phyloP scores from a whole-genome alignment of 1,284 basidiomycete genomes.

The Erythrobasidium hasegawianum region DNA sequence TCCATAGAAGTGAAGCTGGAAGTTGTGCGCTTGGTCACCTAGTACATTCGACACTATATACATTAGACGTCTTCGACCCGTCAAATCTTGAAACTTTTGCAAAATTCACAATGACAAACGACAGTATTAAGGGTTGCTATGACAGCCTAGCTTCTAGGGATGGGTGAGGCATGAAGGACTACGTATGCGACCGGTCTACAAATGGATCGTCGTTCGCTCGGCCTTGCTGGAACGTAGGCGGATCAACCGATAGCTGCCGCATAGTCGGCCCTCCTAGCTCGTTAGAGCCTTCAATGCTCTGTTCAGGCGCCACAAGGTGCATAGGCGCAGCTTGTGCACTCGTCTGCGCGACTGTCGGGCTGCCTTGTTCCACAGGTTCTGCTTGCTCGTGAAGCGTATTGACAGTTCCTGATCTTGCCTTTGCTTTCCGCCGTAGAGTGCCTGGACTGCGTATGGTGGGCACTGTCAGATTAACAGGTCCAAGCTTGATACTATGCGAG shows the following conservation, averaged over 20 bases:
- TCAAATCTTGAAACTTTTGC: too few species aligned
- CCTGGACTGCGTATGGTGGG: slow-evolving; percentile 24
- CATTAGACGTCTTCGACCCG: too few species aligned
- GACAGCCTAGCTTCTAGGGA: too few species aligned
- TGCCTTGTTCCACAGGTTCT: slow-evolving; percentile 2
- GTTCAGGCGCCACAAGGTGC: neutral
- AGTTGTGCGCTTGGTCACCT: too few species aligned
- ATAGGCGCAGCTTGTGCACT: neutral
- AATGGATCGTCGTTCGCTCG: too few species aligned
- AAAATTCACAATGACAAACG: too few species aligned
- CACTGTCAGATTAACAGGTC: slow-evolving; percentile 25
- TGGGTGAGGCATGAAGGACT: too few species aligned
- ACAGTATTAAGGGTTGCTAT: too few species aligned
- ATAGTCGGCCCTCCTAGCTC: slow-evolving; percentile 3
- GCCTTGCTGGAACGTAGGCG: slow-evolving; percentile 5
- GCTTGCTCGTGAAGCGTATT: slow-evolving; percentile 20
- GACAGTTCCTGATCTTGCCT: slow-evolving; percentile 16
- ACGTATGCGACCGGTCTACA: too few species aligned
- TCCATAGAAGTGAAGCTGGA: too few species aligned
- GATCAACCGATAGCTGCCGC: slow-evolving; percentile 30
- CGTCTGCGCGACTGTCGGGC: neutral
- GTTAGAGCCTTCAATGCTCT: neutral
- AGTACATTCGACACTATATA: too few species aligned
- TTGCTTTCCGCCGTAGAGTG: slow-evolving; percentile 4
- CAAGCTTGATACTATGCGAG: slow-evolving; percentile 29